Conservation (phyloP, 169 alveolate species). For the Amoebophrya sp. region DNA sequence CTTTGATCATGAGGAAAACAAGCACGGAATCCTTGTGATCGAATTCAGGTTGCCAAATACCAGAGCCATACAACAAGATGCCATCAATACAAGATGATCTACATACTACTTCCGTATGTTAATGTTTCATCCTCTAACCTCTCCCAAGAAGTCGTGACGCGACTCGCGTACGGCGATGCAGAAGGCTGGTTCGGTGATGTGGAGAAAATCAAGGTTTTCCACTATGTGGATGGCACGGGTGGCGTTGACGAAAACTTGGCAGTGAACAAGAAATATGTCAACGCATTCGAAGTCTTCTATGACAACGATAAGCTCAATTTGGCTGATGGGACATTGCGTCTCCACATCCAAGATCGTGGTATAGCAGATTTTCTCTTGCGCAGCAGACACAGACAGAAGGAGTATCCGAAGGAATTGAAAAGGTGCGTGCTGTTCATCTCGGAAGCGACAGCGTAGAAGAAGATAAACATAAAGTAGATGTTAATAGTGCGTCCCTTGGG, state of each 20-base stretch:
- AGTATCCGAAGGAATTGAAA: not conserved
- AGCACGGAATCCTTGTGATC: too few relatives aligned
- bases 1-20: too few relatives aligned
- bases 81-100: too few relatives aligned
- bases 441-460: too few relatives aligned
- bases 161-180: not conserved
- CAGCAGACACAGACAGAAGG: not conserved
- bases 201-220: conserved; percentile 14
- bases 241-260: conserved; percentile 11
- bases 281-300: conserved; percentile 25
- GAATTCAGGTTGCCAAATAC: too few relatives aligned
- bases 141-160: not conserved
- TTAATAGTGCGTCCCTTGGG: too few relatives aligned
- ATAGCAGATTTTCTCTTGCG: not conserved
- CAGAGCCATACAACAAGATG: too few relatives aligned
- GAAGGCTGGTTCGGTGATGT: conserved; percentile 35
- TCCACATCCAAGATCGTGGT: not conserved
- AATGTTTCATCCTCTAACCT: too few relatives aligned
- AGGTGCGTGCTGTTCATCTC: not conserved
- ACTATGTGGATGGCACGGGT: conserved; percentile 37
- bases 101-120: too few relatives aligned
- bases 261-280: not conserved
- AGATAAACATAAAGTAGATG: too few relatives aligned
- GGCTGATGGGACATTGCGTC: not conserved
- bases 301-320: conserved; percentile 2